phyloP scores from a whole-genome alignment of 768 basidiomycete genomes.

The Panellus pusillus region DNA sequence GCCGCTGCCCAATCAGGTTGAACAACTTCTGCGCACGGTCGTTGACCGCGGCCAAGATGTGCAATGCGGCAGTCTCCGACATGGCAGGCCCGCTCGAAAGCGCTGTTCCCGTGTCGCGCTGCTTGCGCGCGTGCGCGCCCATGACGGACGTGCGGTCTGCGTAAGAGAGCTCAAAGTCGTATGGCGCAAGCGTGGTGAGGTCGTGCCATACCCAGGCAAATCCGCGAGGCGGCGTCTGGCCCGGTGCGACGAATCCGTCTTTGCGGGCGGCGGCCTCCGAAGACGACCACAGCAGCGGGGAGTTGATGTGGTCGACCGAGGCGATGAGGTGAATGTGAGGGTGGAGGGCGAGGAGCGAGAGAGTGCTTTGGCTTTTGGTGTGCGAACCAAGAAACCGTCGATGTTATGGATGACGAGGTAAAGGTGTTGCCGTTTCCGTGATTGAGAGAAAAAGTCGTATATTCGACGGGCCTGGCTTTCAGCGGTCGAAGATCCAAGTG shows the following conservation, averaged over 20 bases:
- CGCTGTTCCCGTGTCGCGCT: conserved; percentile 32
- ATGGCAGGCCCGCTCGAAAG: conserved; percentile 44
- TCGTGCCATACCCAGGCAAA: conserved; percentile 89
- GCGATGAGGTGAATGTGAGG: conserved; percentile 80
- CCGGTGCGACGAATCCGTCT: conserved; percentile 22
- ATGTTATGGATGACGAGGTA: conserved; percentile 89
- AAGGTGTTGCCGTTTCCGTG: conserved; percentile 44
- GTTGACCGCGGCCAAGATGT: conserved; percentile 85
- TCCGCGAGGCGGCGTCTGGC: conserved; percentile 40
- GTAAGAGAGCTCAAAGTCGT: conserved; percentile 74
- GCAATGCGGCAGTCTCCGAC: conserved; percentile 75
- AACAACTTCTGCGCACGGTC: conserved; percentile 86
- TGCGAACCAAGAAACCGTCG: conserved; percentile 72
- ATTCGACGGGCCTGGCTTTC: conserved; percentile 69
- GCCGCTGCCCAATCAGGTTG: conserved; percentile 62
- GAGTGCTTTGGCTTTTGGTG: conserved; percentile 59
- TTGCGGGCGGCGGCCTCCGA: conserved; percentile 63
- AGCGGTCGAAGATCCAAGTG: conserved; percentile 38
- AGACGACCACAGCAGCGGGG: conserved; percentile 81
- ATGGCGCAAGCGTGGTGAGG: conserved; percentile 79
- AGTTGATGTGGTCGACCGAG: conserved; percentile 85
- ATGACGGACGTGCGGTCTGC: conserved; percentile 64
- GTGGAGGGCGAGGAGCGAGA: conserved; percentile 72
- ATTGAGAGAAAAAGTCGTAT: conserved; percentile 56
- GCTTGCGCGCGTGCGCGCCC: conserved; percentile 47